Base-by-base conservation (phyloP, 208 protist genomes). In the Leishmania guyanensis region DNA sequence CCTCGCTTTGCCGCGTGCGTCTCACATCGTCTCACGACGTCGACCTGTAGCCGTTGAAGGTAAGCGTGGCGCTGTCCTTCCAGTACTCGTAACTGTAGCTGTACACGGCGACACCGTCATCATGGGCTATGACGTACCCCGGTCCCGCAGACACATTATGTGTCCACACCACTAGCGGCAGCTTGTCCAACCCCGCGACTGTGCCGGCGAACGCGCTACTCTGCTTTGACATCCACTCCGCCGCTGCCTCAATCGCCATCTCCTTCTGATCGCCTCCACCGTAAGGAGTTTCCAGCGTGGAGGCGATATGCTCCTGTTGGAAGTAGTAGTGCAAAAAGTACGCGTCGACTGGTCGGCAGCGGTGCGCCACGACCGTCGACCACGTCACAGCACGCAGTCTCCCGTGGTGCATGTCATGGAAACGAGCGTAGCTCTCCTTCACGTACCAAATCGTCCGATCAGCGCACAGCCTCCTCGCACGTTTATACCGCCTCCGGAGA, bases 281-380 rank as follows among this genome's bases (percentile, higher is more conserved):
- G 36, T 39, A 26, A 50, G 54, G 20, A 1, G 33, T 6, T 17
- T 8, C 60, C 36, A 48, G 16, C 1, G n/a, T n/a, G 4, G 36
- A 39, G 36, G 56, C 46, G 20, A 3, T 22, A 54, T 80, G 48
- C 75, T 77, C 76, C 5, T 62, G 53, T 16, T 51, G 62, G 64
- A 85, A 85, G 54, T 62, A 85, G 64, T 75, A 58, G 29, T 82
- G 77, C 50, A 81, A 48, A 9, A 64, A 77, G 17, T 54, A 64
- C n/a, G 43, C 48, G 36, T 85, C 82, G 0, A 70, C 48, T 22
- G 82, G 72, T 10, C 43, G 17, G 51, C 76, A 80, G 64, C 77
- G 82, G 77, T 85, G 82, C 36, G 69, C 82, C 48, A 75, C 82
- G 5, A 77, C 69, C 14, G 81, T 79, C 39, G 75, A 60, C 81